A percentile compares a stretch with the other conserved stretches of the same genome.
phyloP scores from a whole-genome alignment of 139 green algal genomes.

The Pleodorina starrii region DNA sequence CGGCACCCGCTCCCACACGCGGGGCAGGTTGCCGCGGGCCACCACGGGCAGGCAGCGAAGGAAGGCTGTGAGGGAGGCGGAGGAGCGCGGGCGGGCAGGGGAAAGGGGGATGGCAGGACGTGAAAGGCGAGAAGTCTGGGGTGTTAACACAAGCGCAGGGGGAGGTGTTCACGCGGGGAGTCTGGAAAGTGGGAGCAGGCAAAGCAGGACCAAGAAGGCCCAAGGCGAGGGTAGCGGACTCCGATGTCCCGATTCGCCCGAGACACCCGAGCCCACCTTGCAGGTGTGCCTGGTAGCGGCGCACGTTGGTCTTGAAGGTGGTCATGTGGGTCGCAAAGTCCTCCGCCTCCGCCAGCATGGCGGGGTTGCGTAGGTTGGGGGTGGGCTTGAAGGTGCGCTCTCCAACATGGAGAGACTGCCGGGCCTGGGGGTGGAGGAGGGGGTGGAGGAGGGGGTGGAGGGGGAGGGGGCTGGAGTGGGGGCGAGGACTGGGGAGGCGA shows the following conservation, averaged over 20 bases:
- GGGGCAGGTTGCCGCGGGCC: constrained; percentile 56
- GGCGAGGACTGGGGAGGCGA: no score
- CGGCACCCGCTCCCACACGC: constrained; percentile 61
- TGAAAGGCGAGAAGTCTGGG: no score
- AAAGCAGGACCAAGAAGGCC: no score
- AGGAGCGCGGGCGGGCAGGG: not conserved
- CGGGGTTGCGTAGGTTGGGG: constrained; percentile 63
- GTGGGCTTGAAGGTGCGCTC: constrained; percentile 64
- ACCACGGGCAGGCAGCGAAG: constrained; percentile 27
- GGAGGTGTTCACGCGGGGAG: no score
- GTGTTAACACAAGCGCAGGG: no score
- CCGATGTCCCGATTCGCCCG: no score
- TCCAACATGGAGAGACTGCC: constrained; percentile 52
- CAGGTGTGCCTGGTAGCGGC: constrained; percentile 34
- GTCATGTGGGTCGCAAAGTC: constrained; percentile 55
- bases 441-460: no score
- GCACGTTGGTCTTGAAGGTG: constrained; percentile 25
- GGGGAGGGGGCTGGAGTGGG: no score
- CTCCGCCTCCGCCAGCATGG: constrained; percentile 66
- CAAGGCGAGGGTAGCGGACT: no score
- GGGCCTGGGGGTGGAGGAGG: constrained; percentile 34
- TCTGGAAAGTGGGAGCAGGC: no score
- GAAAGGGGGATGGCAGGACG: not conserved
- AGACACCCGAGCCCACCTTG: not conserved
- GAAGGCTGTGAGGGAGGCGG: constrained; percentile 39